Evolutionary conservation across 352 stramenopile species (phyloP).

Genomic region (Globisporangium parvum): DNA sequence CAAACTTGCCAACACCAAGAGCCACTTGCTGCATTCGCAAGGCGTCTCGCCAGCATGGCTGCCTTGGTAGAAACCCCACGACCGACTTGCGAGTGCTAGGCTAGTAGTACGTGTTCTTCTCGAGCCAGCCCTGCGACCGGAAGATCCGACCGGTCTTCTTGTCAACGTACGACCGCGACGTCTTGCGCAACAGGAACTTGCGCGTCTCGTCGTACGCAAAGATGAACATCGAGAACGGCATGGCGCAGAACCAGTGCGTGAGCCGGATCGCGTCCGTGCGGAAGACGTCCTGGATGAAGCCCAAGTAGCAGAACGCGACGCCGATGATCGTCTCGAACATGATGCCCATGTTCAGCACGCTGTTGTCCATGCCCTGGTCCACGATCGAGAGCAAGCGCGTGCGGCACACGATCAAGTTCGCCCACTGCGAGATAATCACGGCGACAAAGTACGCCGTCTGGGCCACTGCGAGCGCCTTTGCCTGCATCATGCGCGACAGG

Average conservation of each 20-base stretch:
- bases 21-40: no score
- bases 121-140: slow-evolving; percentile 59
- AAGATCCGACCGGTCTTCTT: slow-evolving; percentile 45
- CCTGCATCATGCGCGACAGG: slow-evolving; percentile 64
- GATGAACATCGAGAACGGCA: slow-evolving; percentile 80
- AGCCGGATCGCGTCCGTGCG: slow-evolving; percentile 68
- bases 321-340: slow-evolving; percentile 82
- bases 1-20: no score
- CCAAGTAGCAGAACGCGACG: slow-evolving; percentile 68
- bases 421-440: slow-evolving; percentile 80
- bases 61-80: not conserved
- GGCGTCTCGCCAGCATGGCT: not conserved
- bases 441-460: slow-evolving; percentile 80
- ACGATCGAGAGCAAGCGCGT: slow-evolving; percentile 80
- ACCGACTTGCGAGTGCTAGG: no score
- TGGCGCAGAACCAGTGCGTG: slow-evolving; percentile 78
- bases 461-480: slow-evolving; percentile 62
- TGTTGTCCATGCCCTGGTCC: slow-evolving; percentile 85
- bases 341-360: slow-evolving; percentile 84
- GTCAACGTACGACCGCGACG: slow-evolving; percentile 51
- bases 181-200: slow-evolving; percentile 82
- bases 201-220: slow-evolving; percentile 84
- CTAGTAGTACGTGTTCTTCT: slow-evolving; percentile 83
- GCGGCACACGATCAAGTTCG: slow-evolving; percentile 84
- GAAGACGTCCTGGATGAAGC: slow-evolving; percentile 61